These are phyloP conservation scores for Lolium rigidum DNA, from an alignment of 176 grass and related monocot species.

Conservation along the genomic window DNA sequence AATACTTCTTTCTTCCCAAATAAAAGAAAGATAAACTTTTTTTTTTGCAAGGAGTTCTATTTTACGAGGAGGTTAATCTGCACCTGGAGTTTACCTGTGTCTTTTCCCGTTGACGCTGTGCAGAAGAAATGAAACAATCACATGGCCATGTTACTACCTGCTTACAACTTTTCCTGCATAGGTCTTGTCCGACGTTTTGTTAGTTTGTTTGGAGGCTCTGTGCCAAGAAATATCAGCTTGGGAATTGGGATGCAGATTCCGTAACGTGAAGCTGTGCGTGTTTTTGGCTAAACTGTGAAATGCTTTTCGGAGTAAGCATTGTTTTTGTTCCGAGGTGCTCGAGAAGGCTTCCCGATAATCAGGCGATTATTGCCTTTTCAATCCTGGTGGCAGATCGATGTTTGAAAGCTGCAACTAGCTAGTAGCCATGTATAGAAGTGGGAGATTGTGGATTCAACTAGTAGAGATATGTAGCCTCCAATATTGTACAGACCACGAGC, in stretches of 20 bases:
- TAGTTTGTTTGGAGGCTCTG: background rate
- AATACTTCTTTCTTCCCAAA: no score
- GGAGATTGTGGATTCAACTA: background rate
- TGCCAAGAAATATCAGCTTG: background rate
- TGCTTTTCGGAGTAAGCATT: background rate
- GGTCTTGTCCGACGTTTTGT: background rate
- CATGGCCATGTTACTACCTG: constrained; percentile 1
- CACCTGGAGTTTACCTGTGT: constrained; percentile 41
- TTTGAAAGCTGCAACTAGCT: background rate
- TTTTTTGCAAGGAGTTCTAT: background rate
- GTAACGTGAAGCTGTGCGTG: background rate
- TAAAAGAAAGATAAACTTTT: no score
- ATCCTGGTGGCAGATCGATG: constrained; percentile 13
- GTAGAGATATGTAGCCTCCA: background rate
- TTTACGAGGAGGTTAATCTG: background rate
- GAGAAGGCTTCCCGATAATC: background rate
- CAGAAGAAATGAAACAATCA: background rate
- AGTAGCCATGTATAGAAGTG: background rate
- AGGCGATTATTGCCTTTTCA: background rate
- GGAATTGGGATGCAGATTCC: background rate
- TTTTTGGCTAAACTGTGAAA: background rate
- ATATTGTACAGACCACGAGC: background rate
- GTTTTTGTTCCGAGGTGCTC: background rate
- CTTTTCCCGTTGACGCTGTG: constrained; percentile 13
- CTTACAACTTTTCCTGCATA: background rate